Percentiles rank a stretch among this genome's conserved stretches.
Conservation (phyloP, 257 asterid species). For the Thymus mandschuricus region DNA sequence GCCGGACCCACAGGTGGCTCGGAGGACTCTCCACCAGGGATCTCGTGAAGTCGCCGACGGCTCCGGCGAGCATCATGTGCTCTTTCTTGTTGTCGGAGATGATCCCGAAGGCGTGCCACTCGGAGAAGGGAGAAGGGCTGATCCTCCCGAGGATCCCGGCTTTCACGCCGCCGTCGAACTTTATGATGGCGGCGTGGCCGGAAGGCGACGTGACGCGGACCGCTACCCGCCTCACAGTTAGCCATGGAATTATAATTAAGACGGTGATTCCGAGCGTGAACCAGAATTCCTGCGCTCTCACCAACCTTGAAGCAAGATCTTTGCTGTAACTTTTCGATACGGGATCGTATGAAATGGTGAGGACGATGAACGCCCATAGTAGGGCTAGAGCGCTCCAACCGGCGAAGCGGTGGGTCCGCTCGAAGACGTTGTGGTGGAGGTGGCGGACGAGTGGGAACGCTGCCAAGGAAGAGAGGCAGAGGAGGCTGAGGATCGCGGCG, state of each 20-base stretch:
- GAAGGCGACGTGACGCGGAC: slow-evolving; percentile 66
- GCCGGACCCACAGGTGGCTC: slow-evolving; percentile 65
- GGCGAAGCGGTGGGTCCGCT: slow-evolving; percentile 66
- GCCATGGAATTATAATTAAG: slow-evolving; percentile 64
- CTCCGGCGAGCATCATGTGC: slow-evolving; percentile 84
- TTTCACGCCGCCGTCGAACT: slow-evolving; percentile 65
- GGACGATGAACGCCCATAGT: slow-evolving; percentile 58
- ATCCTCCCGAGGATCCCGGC: slow-evolving; percentile 70
- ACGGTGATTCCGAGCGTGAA: slow-evolving; percentile 48
- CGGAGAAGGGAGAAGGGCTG: slow-evolving; percentile 77
- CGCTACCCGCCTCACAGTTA: slow-evolving; percentile 54
- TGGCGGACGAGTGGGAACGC: slow-evolving; percentile 82
- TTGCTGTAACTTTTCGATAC: slow-evolving; percentile 44
- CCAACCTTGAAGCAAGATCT: slow-evolving; percentile 34
- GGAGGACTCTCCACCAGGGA: slow-evolving; percentile 57
- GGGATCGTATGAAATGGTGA: slow-evolving; percentile 58
- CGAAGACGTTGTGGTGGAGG: slow-evolving; percentile 80
- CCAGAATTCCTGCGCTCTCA: slow-evolving; percentile 59
- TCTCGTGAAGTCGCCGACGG: slow-evolving; percentile 75
- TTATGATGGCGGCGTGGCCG: slow-evolving; percentile 69
- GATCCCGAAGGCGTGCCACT: slow-evolving; percentile 85
- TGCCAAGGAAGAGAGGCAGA: slow-evolving; percentile 53
- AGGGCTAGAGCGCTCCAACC: slow-evolving; percentile 67
- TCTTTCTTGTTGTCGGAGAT: slow-evolving; percentile 60
- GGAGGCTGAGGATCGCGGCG: slow-evolving; percentile 52